Percentiles rank a stretch among this genome's conserved stretches.
Evolutionary conservation across 2,329 filamentous ascomycete genomes (phyloP).

Genomic region (Cryphonectria naterciae): DNA sequence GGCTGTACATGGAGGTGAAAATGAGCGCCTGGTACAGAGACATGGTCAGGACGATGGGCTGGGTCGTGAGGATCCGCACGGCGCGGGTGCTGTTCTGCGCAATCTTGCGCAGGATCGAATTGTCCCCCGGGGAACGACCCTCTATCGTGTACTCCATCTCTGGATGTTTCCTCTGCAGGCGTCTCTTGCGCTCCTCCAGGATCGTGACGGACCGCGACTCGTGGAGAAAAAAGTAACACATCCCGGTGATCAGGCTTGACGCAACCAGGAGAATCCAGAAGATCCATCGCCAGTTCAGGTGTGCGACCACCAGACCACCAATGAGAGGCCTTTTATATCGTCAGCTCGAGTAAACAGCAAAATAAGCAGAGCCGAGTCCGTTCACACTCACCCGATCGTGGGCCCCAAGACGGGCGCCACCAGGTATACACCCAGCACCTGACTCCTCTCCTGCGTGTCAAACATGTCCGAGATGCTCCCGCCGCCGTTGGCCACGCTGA

Average conservation of each 20-base stretch:
- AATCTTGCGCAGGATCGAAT: not conserved
- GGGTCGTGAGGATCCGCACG: not conserved
- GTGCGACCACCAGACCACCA: not conserved
- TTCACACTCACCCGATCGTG: not conserved
- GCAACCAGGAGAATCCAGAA: not conserved
- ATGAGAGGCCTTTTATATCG: not conserved
- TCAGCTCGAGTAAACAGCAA: not conserved
- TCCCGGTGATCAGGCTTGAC: not conserved
- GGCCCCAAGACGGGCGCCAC: not conserved
- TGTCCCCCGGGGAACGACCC: not conserved
- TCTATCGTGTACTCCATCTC: not conserved
- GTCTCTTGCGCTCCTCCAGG: not conserved
- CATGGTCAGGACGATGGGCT: slow-evolving; percentile 4
- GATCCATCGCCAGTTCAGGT: not conserved
- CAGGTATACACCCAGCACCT: slow-evolving; percentile 1
- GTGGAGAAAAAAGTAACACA: not conserved
- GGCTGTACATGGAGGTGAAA: slow-evolving; percentile 7
- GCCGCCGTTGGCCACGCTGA: not conserved
- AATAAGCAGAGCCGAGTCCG: too few species aligned
- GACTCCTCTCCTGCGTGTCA: not conserved
- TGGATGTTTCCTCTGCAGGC: not conserved
- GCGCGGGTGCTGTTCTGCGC: slow-evolving; percentile 3
- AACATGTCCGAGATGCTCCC: not conserved
- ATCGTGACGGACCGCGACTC: not conserved
- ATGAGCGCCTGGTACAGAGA: not conserved